Evolutionary conservation across 2,329 filamentous ascomycete genomes (phyloP).

Genomic region (Ploettnerulaceae sp.): DNA sequence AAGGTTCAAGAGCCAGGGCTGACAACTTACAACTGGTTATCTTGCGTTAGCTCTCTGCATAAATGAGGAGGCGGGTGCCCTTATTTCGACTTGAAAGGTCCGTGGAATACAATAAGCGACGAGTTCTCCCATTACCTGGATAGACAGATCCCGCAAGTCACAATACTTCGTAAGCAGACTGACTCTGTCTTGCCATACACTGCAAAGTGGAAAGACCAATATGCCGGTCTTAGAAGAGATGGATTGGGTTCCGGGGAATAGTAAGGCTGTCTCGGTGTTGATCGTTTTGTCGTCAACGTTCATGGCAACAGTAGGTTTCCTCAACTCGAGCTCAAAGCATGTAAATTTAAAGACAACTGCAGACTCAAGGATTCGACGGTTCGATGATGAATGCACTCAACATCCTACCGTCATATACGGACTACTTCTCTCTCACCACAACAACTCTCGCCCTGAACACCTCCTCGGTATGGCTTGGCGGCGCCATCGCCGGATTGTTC

Average conservation of each 20-base stretch:
- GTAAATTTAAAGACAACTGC: no score
- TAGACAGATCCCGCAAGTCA: no score
- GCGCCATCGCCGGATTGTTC: slow-evolving; percentile 41
- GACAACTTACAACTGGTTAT: no score
- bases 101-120: no score
- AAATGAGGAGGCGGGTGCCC: no score
- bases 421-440: slow-evolving; percentile 50
- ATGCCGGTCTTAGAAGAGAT: background rate
- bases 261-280: slow-evolving; percentile 3
- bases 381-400: slow-evolving; percentile 46
- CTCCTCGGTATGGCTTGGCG: slow-evolving; percentile 49
- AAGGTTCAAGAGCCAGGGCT: no score
- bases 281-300: slow-evolving; percentile 4
- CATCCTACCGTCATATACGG: slow-evolving; percentile 50
- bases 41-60: no score
- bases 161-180: background rate
- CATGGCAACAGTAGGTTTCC: slow-evolving; percentile 3
- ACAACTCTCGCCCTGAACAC: slow-evolving; percentile 51
- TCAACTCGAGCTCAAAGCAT: background rate
- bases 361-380: slow-evolving; percentile 20
- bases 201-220: background rate
- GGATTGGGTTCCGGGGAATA: slow-evolving; percentile 6
- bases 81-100: no score
- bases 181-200: background rate
- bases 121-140: no score